Conservation (phyloP, 106 monocot genomes). For the Gastrodia elata region DNA sequence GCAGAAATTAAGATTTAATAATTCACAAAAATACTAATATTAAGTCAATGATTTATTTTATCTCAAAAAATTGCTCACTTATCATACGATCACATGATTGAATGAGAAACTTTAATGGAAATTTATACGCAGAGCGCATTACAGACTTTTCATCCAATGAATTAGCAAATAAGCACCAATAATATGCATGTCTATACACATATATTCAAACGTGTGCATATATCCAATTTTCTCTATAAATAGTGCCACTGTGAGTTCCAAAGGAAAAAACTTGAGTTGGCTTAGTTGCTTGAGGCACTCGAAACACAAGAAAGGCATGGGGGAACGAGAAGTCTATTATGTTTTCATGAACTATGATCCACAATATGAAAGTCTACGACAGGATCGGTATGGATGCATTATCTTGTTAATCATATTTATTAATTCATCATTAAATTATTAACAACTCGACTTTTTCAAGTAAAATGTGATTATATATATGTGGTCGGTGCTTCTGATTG, state of each 20-base stretch:
- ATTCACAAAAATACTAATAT: background rate
- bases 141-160: background rate
- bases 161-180: background rate
- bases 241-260: background rate
- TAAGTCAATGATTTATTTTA: background rate
- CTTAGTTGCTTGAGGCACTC: background rate
- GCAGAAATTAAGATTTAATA: background rate
- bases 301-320: constrained; percentile 6
- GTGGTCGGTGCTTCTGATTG: too few species aligned
- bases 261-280: background rate
- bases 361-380: constrained; percentile 36
- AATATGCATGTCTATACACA: background rate
- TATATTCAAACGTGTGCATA: too few species aligned
- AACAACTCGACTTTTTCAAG: background rate
- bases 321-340: constrained; percentile 27
- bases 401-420: background rate
- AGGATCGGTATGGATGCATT: constrained; percentile 20
- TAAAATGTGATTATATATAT: too few species aligned
- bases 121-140: background rate
- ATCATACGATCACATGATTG: background rate
- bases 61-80: background rate
- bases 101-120: background rate
- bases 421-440: background rate
- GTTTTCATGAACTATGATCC: constrained; percentile 78
- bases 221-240: background rate